These are phyloP conservation scores for Aechmea fasciata DNA, from an alignment of 176 grass and related monocot species.

Conservation along the genomic window DNA sequence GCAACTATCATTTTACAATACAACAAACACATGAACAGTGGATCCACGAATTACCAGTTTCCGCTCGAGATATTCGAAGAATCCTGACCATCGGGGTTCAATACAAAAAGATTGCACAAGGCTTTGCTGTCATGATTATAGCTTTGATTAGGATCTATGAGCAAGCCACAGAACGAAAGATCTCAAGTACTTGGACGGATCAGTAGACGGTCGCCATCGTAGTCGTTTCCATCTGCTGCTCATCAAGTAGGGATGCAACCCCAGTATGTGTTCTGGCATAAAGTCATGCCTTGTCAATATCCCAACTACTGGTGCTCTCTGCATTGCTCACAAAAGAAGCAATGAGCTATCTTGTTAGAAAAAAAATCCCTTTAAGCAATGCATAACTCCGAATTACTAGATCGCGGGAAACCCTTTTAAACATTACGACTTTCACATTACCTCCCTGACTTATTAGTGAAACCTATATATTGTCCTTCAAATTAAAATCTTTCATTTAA, in stretches of 20 bases:
- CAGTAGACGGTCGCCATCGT: conserved; percentile 41
- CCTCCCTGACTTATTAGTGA: too few relatives aligned
- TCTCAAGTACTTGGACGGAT: conserved; percentile 45
- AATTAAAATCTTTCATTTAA: too few relatives aligned
- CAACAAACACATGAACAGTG: too few relatives aligned
- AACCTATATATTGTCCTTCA: too few relatives aligned
- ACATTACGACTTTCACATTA: too few relatives aligned
- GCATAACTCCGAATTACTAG: neutral
- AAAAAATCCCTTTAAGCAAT: neutral
- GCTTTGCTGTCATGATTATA: neutral
- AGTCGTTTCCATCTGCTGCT: conserved; percentile 67
- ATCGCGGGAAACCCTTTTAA: too few relatives aligned
- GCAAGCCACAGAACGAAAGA: conserved; percentile 37
- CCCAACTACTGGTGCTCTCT: conserved; percentile 75
- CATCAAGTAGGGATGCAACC: conserved; percentile 43
- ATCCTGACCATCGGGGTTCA: too few relatives aligned
- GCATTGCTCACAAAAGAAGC: conserved; percentile 13
- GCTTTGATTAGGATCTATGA: neutral
- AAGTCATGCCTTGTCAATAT: conserved; percentile 95
- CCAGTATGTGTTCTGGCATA: conserved; percentile 85
- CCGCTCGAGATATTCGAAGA: too few relatives aligned
- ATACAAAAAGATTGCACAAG: too few relatives aligned
- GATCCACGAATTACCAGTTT: too few relatives aligned
- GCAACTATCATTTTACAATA: too few relatives aligned
- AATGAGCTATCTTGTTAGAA: neutral